A percentile compares a stretch with the other conserved stretches of the same genome.
Evolutionary conservation across 257 asterid species (phyloP).

Genomic region (Petrea volubilis): DNA sequence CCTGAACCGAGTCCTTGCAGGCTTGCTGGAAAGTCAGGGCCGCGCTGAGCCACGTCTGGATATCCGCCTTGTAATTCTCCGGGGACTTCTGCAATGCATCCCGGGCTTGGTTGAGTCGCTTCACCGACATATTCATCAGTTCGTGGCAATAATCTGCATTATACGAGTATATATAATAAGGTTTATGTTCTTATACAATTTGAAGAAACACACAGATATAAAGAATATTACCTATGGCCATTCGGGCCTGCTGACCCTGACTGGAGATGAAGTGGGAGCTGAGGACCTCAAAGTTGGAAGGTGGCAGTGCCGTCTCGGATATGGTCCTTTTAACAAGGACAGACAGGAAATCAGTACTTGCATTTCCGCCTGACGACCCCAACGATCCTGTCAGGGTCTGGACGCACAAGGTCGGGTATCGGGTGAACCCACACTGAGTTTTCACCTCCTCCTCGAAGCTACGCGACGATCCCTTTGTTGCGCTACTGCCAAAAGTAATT

Average conservation of each 20-base stretch:
- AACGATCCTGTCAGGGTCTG: conserved; percentile 40
- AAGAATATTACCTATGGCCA: conserved; percentile 41
- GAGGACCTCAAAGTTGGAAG: conserved; percentile 44
- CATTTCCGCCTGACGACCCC: conserved; percentile 27
- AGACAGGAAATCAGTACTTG: conserved; percentile 36
- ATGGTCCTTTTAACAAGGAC: conserved; percentile 52
- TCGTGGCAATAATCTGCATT: conserved; percentile 53
- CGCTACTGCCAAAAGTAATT: conserved; percentile 5
- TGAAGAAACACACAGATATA: neutral
- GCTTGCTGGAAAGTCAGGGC: conserved; percentile 67
- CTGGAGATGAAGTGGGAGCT: conserved; percentile 48
- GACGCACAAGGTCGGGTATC: conserved; percentile 58
- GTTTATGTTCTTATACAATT: too few relatives aligned
- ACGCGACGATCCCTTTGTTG: neutral
- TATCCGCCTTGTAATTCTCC: conserved; percentile 47
- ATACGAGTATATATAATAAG: neutral
- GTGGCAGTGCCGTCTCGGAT: conserved; percentile 41
- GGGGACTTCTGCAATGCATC: conserved; percentile 49
- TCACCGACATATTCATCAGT: conserved; percentile 50
- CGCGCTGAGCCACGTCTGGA: conserved; percentile 82
- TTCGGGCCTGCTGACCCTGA: conserved; percentile 49
- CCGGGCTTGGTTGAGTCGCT: conserved; percentile 55
- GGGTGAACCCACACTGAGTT: conserved; percentile 58
- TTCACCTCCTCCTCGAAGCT: conserved; percentile 19
- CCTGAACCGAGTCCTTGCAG: conserved; percentile 57